Conservation (phyloP, 2,329 filamentous ascomycete species). For the Neopestalotiopsis rosae region DNA sequence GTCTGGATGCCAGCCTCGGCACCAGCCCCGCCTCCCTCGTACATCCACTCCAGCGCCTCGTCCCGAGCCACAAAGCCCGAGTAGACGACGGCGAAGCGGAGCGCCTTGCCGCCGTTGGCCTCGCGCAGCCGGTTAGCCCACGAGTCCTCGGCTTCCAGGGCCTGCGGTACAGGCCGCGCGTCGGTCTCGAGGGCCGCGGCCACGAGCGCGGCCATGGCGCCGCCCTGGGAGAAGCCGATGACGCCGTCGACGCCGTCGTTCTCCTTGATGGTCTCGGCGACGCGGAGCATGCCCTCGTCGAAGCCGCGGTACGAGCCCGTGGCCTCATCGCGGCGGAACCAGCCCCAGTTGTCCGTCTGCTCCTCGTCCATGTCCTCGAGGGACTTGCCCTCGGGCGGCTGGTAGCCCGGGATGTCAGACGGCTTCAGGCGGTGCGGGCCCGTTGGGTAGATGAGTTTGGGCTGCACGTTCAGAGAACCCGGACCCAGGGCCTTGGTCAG, state of each 20-base stretch:
- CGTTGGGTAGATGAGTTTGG: constrained; percentile 70
- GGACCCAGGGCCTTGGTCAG: constrained; percentile 73
- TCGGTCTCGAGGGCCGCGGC: constrained; percentile 70
- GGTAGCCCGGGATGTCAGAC: constrained; percentile 73
- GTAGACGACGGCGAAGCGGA: constrained; percentile 69
- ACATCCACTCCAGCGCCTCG: constrained; percentile 35
- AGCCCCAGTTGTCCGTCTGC: constrained; percentile 74
- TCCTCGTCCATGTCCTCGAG: constrained; percentile 49
- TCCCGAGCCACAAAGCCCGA: constrained; percentile 65
- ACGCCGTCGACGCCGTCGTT: constrained; percentile 78
- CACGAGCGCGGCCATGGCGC: constrained; percentile 73
- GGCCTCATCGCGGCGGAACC: constrained; percentile 77
- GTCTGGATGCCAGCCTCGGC: constrained; percentile 60
- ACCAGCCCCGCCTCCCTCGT: constrained; percentile 23
- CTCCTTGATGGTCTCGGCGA: constrained; percentile 67
- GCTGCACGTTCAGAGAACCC: constrained; percentile 57
- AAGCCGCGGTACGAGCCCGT: constrained; percentile 70
- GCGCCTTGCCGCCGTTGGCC: constrained; percentile 50
- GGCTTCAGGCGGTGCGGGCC: constrained; percentile 68
- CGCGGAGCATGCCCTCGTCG: constrained; percentile 66
- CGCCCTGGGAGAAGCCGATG: constrained; percentile 84
- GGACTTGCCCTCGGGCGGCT: constrained; percentile 45
- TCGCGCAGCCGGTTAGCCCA: constrained; percentile 54
- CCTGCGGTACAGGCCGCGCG: constrained; percentile 34
- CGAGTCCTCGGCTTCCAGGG: constrained; percentile 37